phyloP scores from a whole-genome alignment of 108 stramenopile genomes.

The Nitzschia sp. region DNA sequence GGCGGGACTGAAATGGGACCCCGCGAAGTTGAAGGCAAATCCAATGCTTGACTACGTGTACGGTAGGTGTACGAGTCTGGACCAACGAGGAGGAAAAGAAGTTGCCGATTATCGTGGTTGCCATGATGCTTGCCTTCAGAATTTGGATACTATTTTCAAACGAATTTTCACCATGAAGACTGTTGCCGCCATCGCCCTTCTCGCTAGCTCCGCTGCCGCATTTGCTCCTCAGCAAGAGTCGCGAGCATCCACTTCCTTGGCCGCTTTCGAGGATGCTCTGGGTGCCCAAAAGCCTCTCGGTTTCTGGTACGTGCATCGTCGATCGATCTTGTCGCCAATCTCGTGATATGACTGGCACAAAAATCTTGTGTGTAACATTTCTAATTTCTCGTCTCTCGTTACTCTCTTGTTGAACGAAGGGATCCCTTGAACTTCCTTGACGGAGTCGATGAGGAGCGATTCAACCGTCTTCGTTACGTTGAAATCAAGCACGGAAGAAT shows the following conservation, averaged over 20 bases:
- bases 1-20: too few relatives aligned
- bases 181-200: constrained; percentile 54
- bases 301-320: constrained; percentile 52
- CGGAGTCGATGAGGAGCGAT: constrained; percentile 38
- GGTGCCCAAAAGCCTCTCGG: constrained; percentile 82
- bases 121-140: neutral
- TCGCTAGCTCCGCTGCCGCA: constrained; percentile 61
- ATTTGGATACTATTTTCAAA: neutral
- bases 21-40: constrained; percentile 11
- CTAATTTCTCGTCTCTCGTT: neutral
- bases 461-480: constrained; percentile 84
- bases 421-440: constrained; percentile 39
- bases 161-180: constrained; percentile 58
- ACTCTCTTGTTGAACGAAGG: constrained; percentile 5
- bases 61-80: too few relatives aligned
- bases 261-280: constrained; percentile 73
- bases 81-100: neutral
- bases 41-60: neutral
- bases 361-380: neutral
- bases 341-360: neutral
- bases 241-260: constrained; percentile 46
- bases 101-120: too few relatives aligned
- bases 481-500: constrained; percentile 96
- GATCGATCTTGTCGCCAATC: neutral
- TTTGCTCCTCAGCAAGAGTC: constrained; percentile 61